Percentiles rank a stretch among this genome's conserved stretches.
Evolutionary conservation across 2,329 filamentous ascomycete genomes (phyloP).

Genomic region (Zasmidium angulare): DNA sequence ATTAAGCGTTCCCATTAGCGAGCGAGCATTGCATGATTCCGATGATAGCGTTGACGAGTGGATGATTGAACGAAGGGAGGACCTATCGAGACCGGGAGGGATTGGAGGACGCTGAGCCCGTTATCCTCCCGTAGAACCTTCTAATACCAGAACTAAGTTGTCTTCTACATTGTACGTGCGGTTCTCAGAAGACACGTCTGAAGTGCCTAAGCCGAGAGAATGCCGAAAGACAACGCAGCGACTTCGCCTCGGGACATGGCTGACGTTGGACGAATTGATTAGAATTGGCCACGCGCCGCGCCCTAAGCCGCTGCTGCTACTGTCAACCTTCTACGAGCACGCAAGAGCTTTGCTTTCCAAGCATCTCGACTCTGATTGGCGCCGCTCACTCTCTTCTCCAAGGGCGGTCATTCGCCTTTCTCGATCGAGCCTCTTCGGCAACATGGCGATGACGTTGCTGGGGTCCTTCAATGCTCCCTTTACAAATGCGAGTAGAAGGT

Average conservation of each 20-base stretch:
- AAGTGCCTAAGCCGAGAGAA: background rate
- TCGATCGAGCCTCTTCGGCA: background rate
- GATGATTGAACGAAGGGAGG: background rate
- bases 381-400: background rate
- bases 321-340: slow-evolving; percentile 1
- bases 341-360: slow-evolving; percentile 10
- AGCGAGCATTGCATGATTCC: slow-evolving; percentile 9
- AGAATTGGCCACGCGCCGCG: slow-evolving; percentile 2
- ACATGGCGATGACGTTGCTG: slow-evolving; percentile 10
- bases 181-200: background rate
- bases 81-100: too few species aligned
- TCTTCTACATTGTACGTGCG: background rate
- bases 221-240: background rate
- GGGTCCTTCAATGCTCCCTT: slow-evolving; percentile 4
- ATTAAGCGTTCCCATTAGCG: slow-evolving; percentile 37
- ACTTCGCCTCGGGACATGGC: background rate
- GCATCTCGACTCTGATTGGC: slow-evolving; percentile 10
- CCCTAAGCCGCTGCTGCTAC: background rate
- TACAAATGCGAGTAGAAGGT: slow-evolving; percentile 10
- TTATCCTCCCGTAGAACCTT: slow-evolving; percentile 1
- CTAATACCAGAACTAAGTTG: slow-evolving; percentile 1
- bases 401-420: background rate
- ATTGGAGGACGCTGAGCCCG: background rate
- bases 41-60: slow-evolving; percentile 1
- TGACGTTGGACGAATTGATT: slow-evolving; percentile 5